Base-by-base conservation (phyloP, 176 grass and related monocot species). In the Triticum turgidum region DNA sequence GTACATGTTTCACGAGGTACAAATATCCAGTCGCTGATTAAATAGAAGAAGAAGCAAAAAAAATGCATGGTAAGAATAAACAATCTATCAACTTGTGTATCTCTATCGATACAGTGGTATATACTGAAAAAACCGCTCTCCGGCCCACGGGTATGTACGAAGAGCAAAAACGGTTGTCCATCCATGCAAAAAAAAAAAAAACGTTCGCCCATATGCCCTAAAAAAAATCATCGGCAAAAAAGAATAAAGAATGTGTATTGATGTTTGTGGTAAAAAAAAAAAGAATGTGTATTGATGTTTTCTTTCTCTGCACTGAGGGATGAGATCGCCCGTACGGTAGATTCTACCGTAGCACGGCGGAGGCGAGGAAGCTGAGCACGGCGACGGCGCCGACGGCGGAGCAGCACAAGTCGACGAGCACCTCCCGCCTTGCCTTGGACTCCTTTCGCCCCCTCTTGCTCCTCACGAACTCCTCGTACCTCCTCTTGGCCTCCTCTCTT, bases 281-380 rank as follows among this genome's bases (percentile, higher is more conserved):
- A 51, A 14, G 37, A 38, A 38, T 38, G 37, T 1, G 35, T 37
- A 2, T 67, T 32, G 64, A 15, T 67, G 65, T 30, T 12, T 33
- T 18, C 9, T 45, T 69, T 14, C 65, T 54, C 6, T 69, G 5
- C 29, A 67, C 27, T 7, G 65, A 35, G 33, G 20, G 67, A 69
- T 70, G 33, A 21, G 88, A 90, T 73, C 35, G 11, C n/a, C 15
- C 58, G 0, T 54, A 54, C 15, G 86, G 91, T 54, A 54, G 51
- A 54, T 6, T 54, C 54, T 59, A 59, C 54, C 54, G 54, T 9
- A 59, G 54, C 54, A 59, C 18, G 18, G 9, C 54, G 54, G 54
- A 59, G 54, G 54, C 54, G 54, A 59, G 54, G 18, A 59, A 59
- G 54, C 54, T 59, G 54, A 59, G 54, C 54, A 59, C 54, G 18